Conservation (phyloP, 345 rosid species). For the Iberis pinnata region DNA sequence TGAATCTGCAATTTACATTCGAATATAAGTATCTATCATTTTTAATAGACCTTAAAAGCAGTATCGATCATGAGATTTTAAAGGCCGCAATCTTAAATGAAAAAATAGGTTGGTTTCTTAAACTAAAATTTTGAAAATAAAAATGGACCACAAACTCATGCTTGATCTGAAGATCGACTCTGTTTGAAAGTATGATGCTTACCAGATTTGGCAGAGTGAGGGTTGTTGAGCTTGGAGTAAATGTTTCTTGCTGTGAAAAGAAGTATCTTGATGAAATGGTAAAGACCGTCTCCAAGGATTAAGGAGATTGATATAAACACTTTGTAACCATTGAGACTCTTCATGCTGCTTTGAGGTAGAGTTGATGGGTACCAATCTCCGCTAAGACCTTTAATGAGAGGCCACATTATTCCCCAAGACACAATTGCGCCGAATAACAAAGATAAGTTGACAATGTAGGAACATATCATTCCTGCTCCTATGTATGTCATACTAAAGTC, state of each 20-base stretch:
- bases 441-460: conserved; percentile 75
- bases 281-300: conserved; percentile 87
- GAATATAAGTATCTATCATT: neutral
- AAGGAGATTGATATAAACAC: conserved; percentile 78
- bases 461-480: conserved; percentile 95
- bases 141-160: too few species aligned
- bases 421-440: conserved; percentile 73
- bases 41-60: too few species aligned
- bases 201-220: conserved; percentile 37
- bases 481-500: conserved; percentile 81
- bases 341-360: conserved; percentile 55
- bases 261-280: conserved; percentile 80
- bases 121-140: too few species aligned
- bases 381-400: conserved; percentile 53
- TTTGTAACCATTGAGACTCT: conserved; percentile 89
- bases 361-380: conserved; percentile 70
- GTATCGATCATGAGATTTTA: too few species aligned
- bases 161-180: too few species aligned
- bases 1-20: conserved; percentile 19
- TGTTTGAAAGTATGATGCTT: conserved; percentile 16
- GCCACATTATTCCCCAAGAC: conserved; percentile 98
- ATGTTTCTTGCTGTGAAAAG: conserved; percentile 48
- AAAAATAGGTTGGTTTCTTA: too few species aligned
- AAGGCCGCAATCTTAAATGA: too few species aligned
- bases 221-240: conserved; percentile 29